These are phyloP conservation scores for Trichoderma oligosporum DNA, from an alignment of 2,329 filamentous ascomycete genomes.

Conservation along the genomic window DNA sequence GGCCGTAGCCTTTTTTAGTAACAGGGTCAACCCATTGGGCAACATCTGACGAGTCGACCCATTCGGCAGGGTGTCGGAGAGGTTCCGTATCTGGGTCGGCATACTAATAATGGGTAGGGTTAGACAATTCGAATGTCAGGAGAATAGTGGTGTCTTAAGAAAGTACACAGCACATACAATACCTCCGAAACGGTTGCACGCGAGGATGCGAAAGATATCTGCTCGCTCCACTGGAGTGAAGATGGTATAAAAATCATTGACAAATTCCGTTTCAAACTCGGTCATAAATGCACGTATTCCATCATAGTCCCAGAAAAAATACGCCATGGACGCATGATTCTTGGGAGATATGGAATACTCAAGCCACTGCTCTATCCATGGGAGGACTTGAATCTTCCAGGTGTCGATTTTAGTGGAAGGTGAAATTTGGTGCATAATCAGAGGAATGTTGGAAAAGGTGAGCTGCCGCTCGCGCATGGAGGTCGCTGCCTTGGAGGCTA, in stretches of 20 bases:
- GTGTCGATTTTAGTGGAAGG: constrained; percentile 20
- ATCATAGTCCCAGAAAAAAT: constrained; percentile 27
- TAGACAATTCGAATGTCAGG: not conserved
- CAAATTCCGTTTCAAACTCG: constrained; percentile 22
- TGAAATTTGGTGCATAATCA: constrained; percentile 27
- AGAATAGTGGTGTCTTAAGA: not conserved
- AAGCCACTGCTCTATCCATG: constrained; percentile 27
- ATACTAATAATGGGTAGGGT: constrained; percentile 21
- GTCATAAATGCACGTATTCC: constrained; percentile 24
- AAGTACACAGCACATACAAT: constrained; percentile 25
- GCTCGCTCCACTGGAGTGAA: constrained; percentile 25
- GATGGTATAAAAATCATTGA: constrained; percentile 19
- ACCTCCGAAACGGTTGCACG: constrained; percentile 26
- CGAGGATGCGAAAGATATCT: constrained; percentile 26
- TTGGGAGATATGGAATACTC: constrained; percentile 15
- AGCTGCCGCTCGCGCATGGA: constrained; percentile 19
- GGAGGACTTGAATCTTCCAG: constrained; percentile 23
- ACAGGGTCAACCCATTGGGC: constrained; percentile 23
- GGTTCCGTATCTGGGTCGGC: constrained; percentile 28
- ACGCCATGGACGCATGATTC: constrained; percentile 23
- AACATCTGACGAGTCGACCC: constrained; percentile 24
- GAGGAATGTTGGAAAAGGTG: constrained; percentile 26
- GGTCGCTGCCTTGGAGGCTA: constrained; percentile 23
- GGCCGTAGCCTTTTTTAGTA: constrained; percentile 21
- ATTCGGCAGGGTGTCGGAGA: constrained; percentile 24